phyloP scores from a whole-genome alignment of 1,284 basidiomycete genomes.

The Cutaneotrichosporon dermatis region DNA sequence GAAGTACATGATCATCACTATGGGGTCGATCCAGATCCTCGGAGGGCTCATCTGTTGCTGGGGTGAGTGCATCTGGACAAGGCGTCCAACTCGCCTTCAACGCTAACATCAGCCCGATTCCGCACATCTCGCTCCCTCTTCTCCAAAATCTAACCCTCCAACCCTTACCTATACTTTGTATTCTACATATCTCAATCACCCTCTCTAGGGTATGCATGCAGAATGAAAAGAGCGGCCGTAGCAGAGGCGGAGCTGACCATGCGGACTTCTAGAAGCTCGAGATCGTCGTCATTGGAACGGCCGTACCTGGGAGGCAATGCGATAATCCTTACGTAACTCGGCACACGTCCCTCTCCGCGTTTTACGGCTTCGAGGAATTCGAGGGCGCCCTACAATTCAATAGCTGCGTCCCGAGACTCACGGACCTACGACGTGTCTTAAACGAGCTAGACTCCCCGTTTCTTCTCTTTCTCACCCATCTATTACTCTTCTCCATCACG shows the following conservation, averaged over 20 bases:
- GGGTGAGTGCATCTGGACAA: conserved; percentile 5
- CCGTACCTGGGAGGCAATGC: too few relatives aligned
- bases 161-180: neutral
- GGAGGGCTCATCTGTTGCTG: conserved; percentile 13
- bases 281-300: too few relatives aligned
- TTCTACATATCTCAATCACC: neutral
- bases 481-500: neutral
- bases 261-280: too few relatives aligned
- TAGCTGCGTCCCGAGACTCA: too few relatives aligned
- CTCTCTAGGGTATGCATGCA: neutral
- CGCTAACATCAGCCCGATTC: conserved; percentile 11
- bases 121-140: conserved; percentile 5
- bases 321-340: too few relatives aligned
- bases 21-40: conserved; percentile 8
- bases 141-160: conserved; percentile 4
- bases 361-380: too few relatives aligned
- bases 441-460: neutral
- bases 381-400: too few relatives aligned
- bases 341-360: too few relatives aligned
- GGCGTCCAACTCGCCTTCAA: neutral
- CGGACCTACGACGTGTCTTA: too few relatives aligned
- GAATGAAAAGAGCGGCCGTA: neutral
- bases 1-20: conserved; percentile 12
- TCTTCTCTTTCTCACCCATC: neutral
- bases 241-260: too few relatives aligned